Base-by-base conservation (phyloP, 1,284 basidiomycete genomes). In the Wallemia ichthyophaga region DNA sequence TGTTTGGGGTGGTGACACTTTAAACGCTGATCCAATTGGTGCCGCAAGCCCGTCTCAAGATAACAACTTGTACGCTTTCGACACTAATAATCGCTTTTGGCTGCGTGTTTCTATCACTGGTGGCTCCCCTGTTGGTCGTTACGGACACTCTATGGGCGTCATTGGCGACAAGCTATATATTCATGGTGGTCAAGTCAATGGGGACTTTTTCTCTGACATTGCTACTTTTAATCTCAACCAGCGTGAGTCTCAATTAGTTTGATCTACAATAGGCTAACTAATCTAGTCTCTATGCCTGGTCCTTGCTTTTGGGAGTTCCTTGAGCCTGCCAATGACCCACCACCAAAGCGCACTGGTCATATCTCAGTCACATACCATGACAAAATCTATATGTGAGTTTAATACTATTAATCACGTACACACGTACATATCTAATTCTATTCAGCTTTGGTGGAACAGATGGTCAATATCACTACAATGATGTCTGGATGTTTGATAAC, bases 1-100 rank as follows among this genome's bases (percentile, higher is more conserved):
- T 62, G 83, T 96, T 2, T 99, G 94, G 91, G 94, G 94, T 61
- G 94, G 94, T 28, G 94, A 98, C 69, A 98, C 92, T 1, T 83
- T 82, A 70, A 78, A 80, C 15, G 79, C 72, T 72, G 25, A 79
- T 62, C 27, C 61, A 78, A 68, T 74, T 78, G 23, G 76, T 76
- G 62, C 76, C 78, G 13, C 74, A 76, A 13, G 88, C 92, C 64
- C 11, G 5, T 79, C 77, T 65, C 87, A 92, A 70, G 94, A 98
- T 69, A 86, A 96, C 68, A 83, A 81, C 0, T 73, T 98, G 56
- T 98, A 96, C 73, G 74, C 96, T n/a, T 76, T 98, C 61, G 96
- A 98, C 70, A 77, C 96, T 28, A 82, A 86, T 87, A 66, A 64
- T 81, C 75, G 25, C 59, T 61, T 63, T 48, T 98, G 92, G 92